Evolutionary conservation across 345 rosid genomes (phyloP).

Genomic region (Ceriops zippeliana): DNA sequence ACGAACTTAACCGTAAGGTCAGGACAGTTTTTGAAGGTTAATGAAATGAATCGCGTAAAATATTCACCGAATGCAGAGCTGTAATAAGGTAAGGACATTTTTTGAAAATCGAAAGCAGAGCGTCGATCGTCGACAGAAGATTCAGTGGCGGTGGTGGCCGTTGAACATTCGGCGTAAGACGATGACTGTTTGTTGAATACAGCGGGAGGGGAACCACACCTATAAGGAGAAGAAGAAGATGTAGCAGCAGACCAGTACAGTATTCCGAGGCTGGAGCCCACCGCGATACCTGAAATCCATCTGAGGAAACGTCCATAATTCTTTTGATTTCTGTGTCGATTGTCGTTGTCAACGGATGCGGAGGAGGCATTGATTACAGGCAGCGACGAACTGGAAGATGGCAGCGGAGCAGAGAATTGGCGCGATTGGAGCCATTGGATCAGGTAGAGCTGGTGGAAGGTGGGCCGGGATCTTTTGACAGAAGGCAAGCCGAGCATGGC

Average conservation of each 20-base stretch:
- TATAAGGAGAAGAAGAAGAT: neutral
- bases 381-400: constrained; percentile 29
- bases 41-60: too few species aligned
- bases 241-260: constrained; percentile 37
- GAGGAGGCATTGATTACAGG: constrained; percentile 23
- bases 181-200: constrained; percentile 28
- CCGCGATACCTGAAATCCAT: constrained; percentile 52
- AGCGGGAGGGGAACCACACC: constrained; percentile 28
- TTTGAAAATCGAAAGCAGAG: constrained; percentile 33
- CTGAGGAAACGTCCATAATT: constrained; percentile 23
- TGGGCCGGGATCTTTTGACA: constrained; percentile 39
- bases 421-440: constrained; percentile 49
- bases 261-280: constrained; percentile 61
- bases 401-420: constrained; percentile 29
- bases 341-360: constrained; percentile 8
- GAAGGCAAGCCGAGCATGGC: constrained; percentile 31
- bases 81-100: constrained; percentile 58
- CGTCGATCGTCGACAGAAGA: constrained; percentile 24
- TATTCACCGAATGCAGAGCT: constrained; percentile 37
- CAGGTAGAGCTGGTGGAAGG: constrained; percentile 27
- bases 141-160: constrained; percentile 19
- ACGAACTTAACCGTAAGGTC: too few species aligned
- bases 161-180: constrained; percentile 49
- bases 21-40: too few species aligned
- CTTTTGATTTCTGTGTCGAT: constrained; percentile 5